A percentile compares a stretch with the other conserved stretches of the same genome.
These are phyloP conservation scores for Nepenthes mirabilis DNA, from an alignment of 148 eudicot genomes.

Conservation along the genomic window DNA sequence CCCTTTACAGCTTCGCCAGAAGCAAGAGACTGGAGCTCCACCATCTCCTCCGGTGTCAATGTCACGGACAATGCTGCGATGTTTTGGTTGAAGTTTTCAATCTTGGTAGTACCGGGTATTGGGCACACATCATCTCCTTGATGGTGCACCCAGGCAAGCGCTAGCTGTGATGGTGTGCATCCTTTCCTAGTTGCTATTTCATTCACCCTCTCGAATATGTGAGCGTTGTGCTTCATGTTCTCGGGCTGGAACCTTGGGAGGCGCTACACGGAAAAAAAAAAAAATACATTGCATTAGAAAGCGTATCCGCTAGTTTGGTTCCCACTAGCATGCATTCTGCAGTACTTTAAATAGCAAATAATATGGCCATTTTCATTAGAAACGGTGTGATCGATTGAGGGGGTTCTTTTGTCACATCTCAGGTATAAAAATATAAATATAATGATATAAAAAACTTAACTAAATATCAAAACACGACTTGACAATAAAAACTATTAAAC, in stretches of 20 bases:
- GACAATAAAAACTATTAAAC: background rate
- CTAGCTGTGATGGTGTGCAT: constrained; percentile 18
- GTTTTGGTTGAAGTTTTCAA: constrained; percentile 11
- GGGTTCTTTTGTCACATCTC: too few species aligned
- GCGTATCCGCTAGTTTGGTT: too few species aligned
- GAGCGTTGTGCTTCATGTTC: constrained; percentile 13
- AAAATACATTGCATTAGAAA: background rate
- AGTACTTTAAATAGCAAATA: too few species aligned
- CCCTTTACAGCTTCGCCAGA: background rate
- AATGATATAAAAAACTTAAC: background rate
- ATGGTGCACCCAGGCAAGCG: constrained; percentile 15
- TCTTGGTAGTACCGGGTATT: constrained; percentile 14
- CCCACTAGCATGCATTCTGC: too few species aligned
- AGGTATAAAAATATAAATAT: background rate
- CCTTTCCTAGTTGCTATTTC: constrained; percentile 11
- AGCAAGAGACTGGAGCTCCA: constrained; percentile 13
- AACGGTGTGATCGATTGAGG: too few species aligned
- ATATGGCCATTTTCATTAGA: too few species aligned
- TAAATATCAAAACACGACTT: too few species aligned
- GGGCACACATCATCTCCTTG: constrained; percentile 13
- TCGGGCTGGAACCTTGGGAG: constrained; percentile 10
- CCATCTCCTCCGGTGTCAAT: constrained; percentile 8
- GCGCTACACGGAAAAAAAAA: background rate
- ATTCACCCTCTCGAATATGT: constrained; percentile 6
- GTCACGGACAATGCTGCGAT: constrained; percentile 7